Percentiles rank a stretch among this genome's conserved stretches.
Evolutionary conservation across 1,284 basidiomycete genomes (phyloP).

Genomic region (Ganoderma lingzhi): DNA sequence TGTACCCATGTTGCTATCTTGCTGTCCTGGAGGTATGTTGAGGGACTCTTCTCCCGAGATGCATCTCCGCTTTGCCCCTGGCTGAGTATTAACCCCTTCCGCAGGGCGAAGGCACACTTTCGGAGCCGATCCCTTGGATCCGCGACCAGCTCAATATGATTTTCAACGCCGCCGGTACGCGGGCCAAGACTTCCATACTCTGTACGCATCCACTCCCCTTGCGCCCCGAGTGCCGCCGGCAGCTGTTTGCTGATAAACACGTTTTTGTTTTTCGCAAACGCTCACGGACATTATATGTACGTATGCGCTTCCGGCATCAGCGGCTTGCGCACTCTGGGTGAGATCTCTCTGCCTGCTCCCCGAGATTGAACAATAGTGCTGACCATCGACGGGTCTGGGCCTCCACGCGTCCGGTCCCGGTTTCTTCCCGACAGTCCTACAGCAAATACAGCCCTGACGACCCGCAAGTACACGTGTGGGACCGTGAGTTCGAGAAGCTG

Average conservation of each 20-base stretch:
- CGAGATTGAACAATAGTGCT: slow-evolving; percentile 10
- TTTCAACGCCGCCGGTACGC: slow-evolving; percentile 64
- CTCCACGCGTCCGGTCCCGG: not conserved
- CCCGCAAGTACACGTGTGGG: slow-evolving; percentile 60
- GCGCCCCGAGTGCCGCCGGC: slow-evolving; percentile 14
- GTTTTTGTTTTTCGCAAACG: not conserved
- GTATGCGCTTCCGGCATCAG: slow-evolving; percentile 45
- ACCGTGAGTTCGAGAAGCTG: slow-evolving; percentile 66
- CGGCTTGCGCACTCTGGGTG: slow-evolving; percentile 72
- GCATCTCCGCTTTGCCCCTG: not conserved
- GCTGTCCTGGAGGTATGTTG: slow-evolving; percentile 67
- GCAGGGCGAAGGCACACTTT: slow-evolving; percentile 40
- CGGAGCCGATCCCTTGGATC: slow-evolving; percentile 57
- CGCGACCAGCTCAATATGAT: slow-evolving; percentile 64
- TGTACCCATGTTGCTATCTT: slow-evolving; percentile 70
- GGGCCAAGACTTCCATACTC: slow-evolving; percentile 71
- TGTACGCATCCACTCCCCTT: slow-evolving; percentile 53
- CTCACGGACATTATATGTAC: not conserved
- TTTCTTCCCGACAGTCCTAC: slow-evolving; percentile 55
- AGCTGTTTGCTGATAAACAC: slow-evolving; percentile 12
- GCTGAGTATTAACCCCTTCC: slow-evolving; percentile 14
- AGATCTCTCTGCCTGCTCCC: slow-evolving; percentile 32
- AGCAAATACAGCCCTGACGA: slow-evolving; percentile 69
- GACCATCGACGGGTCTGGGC: not conserved
- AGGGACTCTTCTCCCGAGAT: not conserved